phyloP scores from a whole-genome alignment of 257 asterid species.

The Solanum stenotomum region DNA sequence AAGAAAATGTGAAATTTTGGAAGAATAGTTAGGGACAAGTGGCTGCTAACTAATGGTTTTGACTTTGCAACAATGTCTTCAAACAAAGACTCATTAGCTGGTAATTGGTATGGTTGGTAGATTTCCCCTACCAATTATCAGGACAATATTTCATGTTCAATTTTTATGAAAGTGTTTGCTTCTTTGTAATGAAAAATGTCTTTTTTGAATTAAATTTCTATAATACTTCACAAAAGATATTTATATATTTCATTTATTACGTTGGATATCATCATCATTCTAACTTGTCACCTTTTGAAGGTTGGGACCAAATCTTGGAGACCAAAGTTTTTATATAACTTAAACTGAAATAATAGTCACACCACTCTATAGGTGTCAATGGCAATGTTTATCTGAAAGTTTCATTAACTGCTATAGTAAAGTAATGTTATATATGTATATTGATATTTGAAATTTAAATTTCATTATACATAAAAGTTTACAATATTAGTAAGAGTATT shows the following conservation, averaged over 20 bases:
- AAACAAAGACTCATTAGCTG: slow-evolving; percentile 31
- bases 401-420: too few relatives aligned
- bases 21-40: slow-evolving; percentile 19
- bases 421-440: too few relatives aligned
- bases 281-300: not conserved
- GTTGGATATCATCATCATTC: not conserved
- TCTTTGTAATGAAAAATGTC: not conserved
- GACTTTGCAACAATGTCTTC: slow-evolving; percentile 37
- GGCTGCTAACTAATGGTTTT: slow-evolving; percentile 30
- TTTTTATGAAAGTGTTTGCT: slow-evolving; percentile 19
- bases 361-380: too few relatives aligned
- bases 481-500: not conserved
- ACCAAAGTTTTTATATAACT: not conserved
- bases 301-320: not conserved
- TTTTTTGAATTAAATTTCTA: not conserved
- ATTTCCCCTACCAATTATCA: slow-evolving; percentile 44
- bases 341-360: not conserved
- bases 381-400: too few relatives aligned
- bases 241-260: not conserved
- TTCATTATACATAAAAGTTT: not conserved
- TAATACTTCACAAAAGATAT: not conserved
- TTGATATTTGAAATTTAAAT: not conserved
- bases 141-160: slow-evolving; percentile 21
- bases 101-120: slow-evolving; percentile 49
- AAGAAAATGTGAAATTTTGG: not conserved